Percentiles rank a stretch among this genome's conserved stretches.
These are phyloP conservation scores for Plenodomus lindquistii DNA, from an alignment of 2,329 filamentous ascomycete species.

Conservation along the genomic window DNA sequence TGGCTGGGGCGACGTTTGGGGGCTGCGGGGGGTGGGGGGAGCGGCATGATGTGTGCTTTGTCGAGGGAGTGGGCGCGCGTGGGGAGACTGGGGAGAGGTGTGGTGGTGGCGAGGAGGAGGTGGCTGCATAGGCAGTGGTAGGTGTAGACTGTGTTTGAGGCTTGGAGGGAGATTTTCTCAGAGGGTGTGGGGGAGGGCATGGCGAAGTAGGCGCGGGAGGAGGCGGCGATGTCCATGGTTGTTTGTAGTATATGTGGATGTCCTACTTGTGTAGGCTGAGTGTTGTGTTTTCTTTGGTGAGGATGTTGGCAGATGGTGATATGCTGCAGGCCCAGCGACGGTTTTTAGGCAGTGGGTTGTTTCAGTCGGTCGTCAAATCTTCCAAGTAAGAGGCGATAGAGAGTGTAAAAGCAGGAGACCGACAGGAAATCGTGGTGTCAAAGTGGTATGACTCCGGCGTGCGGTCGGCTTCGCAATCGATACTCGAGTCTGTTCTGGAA, in stretches of 20 bases:
- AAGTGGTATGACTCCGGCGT: not conserved
- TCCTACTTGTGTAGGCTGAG: too few relatives aligned
- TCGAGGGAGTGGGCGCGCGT: conserved; percentile 57
- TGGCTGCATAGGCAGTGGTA: conserved; percentile 70
- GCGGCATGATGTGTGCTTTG: conserved; percentile 60
- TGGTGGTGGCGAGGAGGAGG: conserved; percentile 64
- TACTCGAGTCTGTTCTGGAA: not conserved
- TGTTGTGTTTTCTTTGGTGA: too few relatives aligned
- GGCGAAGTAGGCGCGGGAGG: conserved; percentile 38
- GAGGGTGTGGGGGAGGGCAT: conserved; percentile 35
- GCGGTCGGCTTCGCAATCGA: not conserved
- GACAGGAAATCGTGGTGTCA: not conserved
- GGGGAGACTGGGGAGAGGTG: conserved; percentile 57
- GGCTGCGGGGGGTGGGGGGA: conserved; percentile 44
- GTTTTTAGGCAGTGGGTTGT: not conserved
- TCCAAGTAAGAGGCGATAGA: not conserved
- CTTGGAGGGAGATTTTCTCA: conserved; percentile 40
- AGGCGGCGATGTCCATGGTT: conserved; percentile 36
- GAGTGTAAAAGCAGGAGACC: not conserved
- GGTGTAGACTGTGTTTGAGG: conserved; percentile 51
- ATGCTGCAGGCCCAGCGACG: not conserved
- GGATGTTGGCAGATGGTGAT: not conserved
- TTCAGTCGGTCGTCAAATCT: not conserved
- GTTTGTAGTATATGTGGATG: conserved; percentile 2
- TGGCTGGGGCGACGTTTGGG: conserved; percentile 5